These are phyloP conservation scores for Posidonia australis DNA, from an alignment of 106 monocot genomes.

Conservation along the genomic window DNA sequence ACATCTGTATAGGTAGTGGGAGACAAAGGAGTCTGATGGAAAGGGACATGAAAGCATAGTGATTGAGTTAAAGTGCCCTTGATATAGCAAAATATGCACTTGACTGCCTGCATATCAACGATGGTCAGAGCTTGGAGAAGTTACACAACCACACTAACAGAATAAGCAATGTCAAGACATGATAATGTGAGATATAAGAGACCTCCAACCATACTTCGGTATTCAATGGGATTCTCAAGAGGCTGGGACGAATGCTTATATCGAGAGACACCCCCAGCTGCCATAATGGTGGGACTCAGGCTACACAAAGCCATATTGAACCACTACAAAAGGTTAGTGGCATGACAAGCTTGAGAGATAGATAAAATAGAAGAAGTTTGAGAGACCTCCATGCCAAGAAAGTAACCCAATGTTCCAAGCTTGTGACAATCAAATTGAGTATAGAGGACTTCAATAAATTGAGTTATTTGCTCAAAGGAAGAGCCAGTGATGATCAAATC, in stretches of 20 bases:
- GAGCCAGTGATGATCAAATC: neutral
- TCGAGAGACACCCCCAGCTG: too few species aligned
- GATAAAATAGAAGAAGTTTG: too few species aligned
- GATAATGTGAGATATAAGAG: neutral
- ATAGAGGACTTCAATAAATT: too few species aligned
- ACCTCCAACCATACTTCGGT: neutral
- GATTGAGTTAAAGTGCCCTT: neutral
- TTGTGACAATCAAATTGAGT: neutral
- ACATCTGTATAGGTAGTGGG: neutral
- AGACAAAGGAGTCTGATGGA: neutral
- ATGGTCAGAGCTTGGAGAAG: neutral
- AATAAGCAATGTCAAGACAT: neutral
- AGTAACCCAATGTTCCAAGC: neutral
- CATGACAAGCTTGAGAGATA: too few species aligned
- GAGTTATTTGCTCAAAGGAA: too few species aligned
- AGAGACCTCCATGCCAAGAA: too few species aligned
- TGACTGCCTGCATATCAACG: conserved; percentile 20
- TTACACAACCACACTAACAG: neutral
- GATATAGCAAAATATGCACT: conserved; percentile 17
- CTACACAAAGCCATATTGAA: too few species aligned
- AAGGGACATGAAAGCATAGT: neutral
- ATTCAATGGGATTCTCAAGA: neutral
- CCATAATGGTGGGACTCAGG: neutral
- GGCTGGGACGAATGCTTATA: neutral
- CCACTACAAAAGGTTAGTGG: too few species aligned